Evolutionary conservation across 1,139 yeast species (phyloP).

Genomic region (Nakaseomyces glabratus): DNA sequence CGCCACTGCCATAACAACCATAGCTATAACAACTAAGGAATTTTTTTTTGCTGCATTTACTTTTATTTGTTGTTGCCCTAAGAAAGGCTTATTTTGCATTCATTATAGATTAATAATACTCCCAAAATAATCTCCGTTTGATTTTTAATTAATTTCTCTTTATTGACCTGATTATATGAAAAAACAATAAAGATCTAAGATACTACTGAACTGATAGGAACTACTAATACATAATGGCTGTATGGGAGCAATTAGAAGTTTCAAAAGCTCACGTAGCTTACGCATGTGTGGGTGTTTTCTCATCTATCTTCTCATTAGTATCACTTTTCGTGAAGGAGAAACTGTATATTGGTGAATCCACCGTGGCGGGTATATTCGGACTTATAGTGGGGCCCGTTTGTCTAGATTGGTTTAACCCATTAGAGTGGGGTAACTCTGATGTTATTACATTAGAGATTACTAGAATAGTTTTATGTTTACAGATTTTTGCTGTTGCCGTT

Average conservation of each 20-base stretch:
- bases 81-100: too few species aligned
- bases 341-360: constrained; percentile 89
- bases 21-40: too few species aligned
- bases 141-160: too few species aligned
- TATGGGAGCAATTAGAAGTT: constrained; percentile 35
- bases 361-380: constrained; percentile 88
- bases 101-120: too few species aligned
- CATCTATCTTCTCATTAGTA: constrained; percentile 77
- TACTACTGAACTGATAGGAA: too few species aligned
- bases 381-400: constrained; percentile 92
- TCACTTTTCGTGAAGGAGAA: constrained; percentile 86
- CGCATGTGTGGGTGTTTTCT: constrained; percentile 85
- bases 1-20: too few species aligned
- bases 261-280: constrained; percentile 77
- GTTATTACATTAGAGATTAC: constrained; percentile 80
- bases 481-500: constrained; percentile 95
- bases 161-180: too few species aligned
- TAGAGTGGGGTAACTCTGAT: constrained; percentile 86
- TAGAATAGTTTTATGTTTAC: constrained; percentile 80
- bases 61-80: too few species aligned
- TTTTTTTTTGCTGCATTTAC: too few species aligned
- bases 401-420: constrained; percentile 78
- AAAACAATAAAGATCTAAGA: too few species aligned
- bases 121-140: too few species aligned
- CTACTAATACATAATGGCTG: too few species aligned